Conservation (phyloP, 2,329 filamentous ascomycete species). For the Zopfia rhizophila region DNA sequence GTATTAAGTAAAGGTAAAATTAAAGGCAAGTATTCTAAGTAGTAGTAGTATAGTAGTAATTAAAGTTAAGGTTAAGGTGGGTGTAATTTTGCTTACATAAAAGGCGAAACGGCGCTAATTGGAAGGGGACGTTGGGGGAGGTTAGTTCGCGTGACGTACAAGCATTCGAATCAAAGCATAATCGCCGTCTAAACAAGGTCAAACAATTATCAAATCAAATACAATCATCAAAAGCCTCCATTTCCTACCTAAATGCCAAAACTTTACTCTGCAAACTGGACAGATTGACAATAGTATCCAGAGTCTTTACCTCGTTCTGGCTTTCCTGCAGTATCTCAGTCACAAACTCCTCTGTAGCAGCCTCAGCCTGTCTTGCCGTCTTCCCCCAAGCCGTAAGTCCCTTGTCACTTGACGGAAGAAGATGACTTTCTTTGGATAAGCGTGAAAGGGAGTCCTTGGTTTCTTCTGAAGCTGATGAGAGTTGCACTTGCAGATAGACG, state of each 20-base stretch:
- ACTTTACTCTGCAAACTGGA: conserved; percentile 42
- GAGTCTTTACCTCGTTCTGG: conserved; percentile 34
- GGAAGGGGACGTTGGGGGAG: too few species aligned
- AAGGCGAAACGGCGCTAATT: too few species aligned
- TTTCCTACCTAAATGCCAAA: conserved; percentile 22
- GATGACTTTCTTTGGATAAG: conserved; percentile 51
- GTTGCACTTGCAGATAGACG: conserved; percentile 44
- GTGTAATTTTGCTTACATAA: too few species aligned
- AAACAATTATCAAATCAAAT: too few species aligned
- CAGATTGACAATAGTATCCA: conserved; percentile 39
- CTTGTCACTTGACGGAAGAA: conserved; percentile 45
- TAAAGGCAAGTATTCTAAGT: too few species aligned
- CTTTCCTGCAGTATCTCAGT: conserved; percentile 32
- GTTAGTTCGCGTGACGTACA: too few species aligned
- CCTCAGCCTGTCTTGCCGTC: conserved; percentile 33
- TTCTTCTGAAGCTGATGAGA: conserved; percentile 43
- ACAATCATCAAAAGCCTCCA: too few species aligned
- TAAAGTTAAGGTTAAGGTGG: too few species aligned
- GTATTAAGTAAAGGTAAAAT: too few species aligned
- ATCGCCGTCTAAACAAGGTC: too few species aligned
- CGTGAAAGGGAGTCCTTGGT: conserved; percentile 40
- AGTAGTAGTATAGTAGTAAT: too few species aligned
- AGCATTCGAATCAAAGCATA: too few species aligned
- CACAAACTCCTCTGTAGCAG: conserved; percentile 28
- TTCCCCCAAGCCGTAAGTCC: conserved; percentile 39